phyloP scores from a whole-genome alignment of 805 yeast species.

The Huiozyma sinensis region DNA sequence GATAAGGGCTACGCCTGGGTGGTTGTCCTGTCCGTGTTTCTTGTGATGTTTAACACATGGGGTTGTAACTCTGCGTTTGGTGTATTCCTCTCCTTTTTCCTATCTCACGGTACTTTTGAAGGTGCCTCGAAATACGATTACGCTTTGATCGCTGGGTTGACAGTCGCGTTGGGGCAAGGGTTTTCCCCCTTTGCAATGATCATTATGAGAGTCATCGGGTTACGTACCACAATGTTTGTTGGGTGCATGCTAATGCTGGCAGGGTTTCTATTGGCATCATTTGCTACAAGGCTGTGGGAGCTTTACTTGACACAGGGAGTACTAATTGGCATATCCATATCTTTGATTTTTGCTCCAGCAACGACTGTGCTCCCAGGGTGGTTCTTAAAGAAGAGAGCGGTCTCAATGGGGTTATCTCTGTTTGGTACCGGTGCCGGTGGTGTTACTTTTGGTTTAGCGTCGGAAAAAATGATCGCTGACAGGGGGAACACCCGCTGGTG shows the following conservation, averaged over 20 bases:
- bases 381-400: conserved; percentile 53
- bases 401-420: conserved; percentile 40
- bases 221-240: conserved; percentile 35
- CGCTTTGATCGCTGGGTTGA: conserved; percentile 59
- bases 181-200: conserved; percentile 48
- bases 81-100: conserved; percentile 47
- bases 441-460: conserved; percentile 32
- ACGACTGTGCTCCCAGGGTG: conserved; percentile 55
- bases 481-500: conserved; percentile 39
- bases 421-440: conserved; percentile 49
- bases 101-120: conserved; percentile 38
- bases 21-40: conserved; percentile 38
- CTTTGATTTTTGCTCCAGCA: conserved; percentile 49
- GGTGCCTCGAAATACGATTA: conserved; percentile 50
- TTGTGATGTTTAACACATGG: conserved; percentile 55
- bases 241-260: conserved; percentile 45
- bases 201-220: conserved; percentile 39
- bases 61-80: conserved; percentile 62
- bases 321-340: conserved; percentile 41
- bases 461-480: conserved; percentile 32
- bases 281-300: conserved; percentile 51
- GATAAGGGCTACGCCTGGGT: conserved; percentile 71
- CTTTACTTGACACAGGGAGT: conserved; percentile 60
- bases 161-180: conserved; percentile 45
- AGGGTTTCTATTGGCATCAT: conserved; percentile 51